Base-by-base conservation (phyloP, 352 stramenopile genomes). In the Globisporangium irregulare region DNA sequence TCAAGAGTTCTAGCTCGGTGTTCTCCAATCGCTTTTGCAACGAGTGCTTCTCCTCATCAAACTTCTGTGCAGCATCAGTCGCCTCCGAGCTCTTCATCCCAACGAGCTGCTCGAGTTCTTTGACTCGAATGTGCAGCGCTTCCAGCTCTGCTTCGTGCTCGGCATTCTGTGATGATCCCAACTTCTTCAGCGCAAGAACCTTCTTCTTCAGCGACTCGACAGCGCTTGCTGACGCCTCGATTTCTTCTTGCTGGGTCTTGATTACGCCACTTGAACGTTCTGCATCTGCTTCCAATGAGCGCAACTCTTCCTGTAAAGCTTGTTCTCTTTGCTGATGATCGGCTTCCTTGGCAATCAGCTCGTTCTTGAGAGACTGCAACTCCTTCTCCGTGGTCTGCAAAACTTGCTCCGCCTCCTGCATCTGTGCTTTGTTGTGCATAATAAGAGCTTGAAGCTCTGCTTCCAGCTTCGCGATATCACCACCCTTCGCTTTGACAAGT, bases 81-180 rank as follows among this genome's bases (percentile, higher is more conserved):
- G 73, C 78, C 27, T 63, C 50, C 9, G 67, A 66, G 27, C 66
- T 68, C 62, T 82, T 84, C 58, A 73, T 71, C 3, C 66, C 73
- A n/a, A 77, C 41, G 25, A 75, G 63, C 56, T 78, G 73, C 55
- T 82, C 71, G 12, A 79, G 70, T 32, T 69, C 78, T 62, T 81
- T 67, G 43, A 77, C 56, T 25, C 68, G 68, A 27, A 64, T 69
- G 22, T 66, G 53, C 24, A 70, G 58, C 10, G 73, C 53, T 48
- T 80, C 73, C 32, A 84, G 27, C 27, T 80, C 68, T 54, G 68
- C 71, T 67, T 76, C 71, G 62, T 72, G 71, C 24, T 79, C 62
- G 14, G 43, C 53, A 48, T 15, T 68, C 41, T 53, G 34, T 15
- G 53, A 27, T 34, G 55, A 41, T 20, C 14, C 22, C 41, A 34